phyloP scores from a whole-genome alignment of 2,329 filamentous ascomycete species.

The Ophiostoma ips region DNA sequence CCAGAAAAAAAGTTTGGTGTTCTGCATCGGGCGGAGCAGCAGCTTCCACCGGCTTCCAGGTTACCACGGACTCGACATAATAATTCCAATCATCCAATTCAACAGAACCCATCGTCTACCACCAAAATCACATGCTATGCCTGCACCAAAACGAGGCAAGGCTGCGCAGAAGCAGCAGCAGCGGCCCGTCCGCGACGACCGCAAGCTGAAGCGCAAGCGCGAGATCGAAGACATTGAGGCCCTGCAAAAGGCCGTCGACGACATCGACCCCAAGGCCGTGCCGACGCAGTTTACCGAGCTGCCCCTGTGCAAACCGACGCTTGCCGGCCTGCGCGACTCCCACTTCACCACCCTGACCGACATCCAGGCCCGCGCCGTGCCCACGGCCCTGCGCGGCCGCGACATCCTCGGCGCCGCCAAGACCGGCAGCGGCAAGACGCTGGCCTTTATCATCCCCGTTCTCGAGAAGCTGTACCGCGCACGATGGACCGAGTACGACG shows the following conservation, averaged over 20 bases:
- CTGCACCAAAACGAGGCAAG: conserved; percentile 4
- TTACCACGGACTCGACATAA: too few species aligned
- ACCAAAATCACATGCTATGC: conserved; percentile 2
- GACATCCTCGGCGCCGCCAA: conserved; percentile 93
- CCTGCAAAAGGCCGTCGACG: conserved; percentile 16
- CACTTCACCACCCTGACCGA: conserved; percentile 88
- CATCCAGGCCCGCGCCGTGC: conserved; percentile 81
- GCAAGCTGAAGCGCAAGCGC: conserved; percentile 17
- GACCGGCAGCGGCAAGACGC: conserved; percentile 89
- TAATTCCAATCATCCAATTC: too few species aligned
- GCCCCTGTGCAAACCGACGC: conserved; percentile 71
- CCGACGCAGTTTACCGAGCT: conserved; percentile 65
- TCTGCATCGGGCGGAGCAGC: too few species aligned
- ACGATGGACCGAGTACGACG: conserved; percentile 83
- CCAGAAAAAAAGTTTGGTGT: not conserved
- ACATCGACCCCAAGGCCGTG: conserved; percentile 39
- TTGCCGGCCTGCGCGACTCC: conserved; percentile 64
- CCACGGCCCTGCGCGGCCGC: conserved; percentile 66
- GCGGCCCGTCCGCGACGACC: conserved; percentile 10
- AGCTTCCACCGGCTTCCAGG: too few species aligned
- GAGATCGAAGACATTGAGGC: conserved; percentile 17
- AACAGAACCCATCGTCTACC: not conserved
- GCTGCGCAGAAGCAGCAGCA: conserved; percentile 2
- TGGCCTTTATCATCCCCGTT: conserved; percentile 83
- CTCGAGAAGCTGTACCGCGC: conserved; percentile 83